Percentiles rank a stretch among this genome's conserved stretches.
Conservation (phyloP, 495 filamentous ascomycete species). For the Alectoria sarmentosa region DNA sequence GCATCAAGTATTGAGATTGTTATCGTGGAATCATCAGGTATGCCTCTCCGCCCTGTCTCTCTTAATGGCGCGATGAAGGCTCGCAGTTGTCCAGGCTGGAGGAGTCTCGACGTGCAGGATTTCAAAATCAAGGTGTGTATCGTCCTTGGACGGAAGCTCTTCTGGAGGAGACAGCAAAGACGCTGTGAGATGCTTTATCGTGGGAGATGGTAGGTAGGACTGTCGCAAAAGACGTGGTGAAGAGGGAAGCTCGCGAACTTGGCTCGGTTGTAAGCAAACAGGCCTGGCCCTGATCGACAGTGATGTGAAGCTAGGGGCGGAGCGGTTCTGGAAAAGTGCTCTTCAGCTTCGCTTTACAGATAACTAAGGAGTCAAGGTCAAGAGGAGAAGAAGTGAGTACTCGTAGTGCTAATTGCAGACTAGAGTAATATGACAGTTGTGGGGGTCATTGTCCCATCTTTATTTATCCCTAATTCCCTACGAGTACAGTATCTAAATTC, state of each 20-base stretch:
- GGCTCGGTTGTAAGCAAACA: not conserved
- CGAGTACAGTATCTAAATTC: slow-evolving; percentile 1
- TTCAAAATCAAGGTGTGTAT: not conserved
- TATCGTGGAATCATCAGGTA: not conserved
- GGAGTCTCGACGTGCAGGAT: not conserved
- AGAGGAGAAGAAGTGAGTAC: not conserved
- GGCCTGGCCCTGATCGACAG: not conserved
- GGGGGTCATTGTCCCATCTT: too few relatives aligned
- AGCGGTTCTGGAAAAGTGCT: not conserved
- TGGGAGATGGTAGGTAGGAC: not conserved
- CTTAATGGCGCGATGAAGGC: not conserved
- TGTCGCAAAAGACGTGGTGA: not conserved
- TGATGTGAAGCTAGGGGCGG: not conserved
- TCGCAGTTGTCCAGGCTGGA: not conserved
- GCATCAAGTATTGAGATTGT: not conserved
- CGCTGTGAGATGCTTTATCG: not conserved
- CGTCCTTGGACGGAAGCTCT: not conserved
- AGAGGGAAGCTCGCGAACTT: not conserved
- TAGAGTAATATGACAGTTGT: too few relatives aligned
- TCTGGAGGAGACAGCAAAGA: not conserved
- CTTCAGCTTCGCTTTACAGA: not conserved
- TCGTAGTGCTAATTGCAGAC: not conserved
- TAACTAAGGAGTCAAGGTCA: too few relatives aligned
- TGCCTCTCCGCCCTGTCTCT: not conserved
- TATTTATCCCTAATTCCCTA: too few relatives aligned